Evolutionary conservation across 306 rosid species (phyloP).

Genomic region (Calophaca sinica): DNA sequence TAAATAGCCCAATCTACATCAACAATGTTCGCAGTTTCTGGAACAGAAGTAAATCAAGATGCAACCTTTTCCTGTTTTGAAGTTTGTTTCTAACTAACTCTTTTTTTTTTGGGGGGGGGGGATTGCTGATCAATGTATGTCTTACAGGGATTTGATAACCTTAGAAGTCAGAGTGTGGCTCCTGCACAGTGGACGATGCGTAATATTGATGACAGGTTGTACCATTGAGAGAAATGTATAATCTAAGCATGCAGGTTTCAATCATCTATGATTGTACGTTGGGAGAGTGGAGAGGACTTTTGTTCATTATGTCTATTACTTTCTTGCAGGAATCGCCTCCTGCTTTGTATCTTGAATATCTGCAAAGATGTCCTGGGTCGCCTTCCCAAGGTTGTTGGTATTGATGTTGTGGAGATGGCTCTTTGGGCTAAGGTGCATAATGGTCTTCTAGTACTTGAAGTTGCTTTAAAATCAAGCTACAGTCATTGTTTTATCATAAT

Average conservation of each 20-base stretch:
- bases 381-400: slow-evolving; percentile 93
- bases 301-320: slow-evolving; percentile 38
- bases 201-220: slow-evolving; percentile 90
- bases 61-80: slow-evolving; percentile 20
- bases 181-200: slow-evolving; percentile 99
- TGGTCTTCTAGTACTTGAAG: slow-evolving; percentile 45
- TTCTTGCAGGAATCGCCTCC: slow-evolving; percentile 83
- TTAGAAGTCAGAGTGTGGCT: slow-evolving; percentile 85
- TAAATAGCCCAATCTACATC: not conserved
- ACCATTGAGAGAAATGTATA: slow-evolving; percentile 37
- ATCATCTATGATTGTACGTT: not conserved
- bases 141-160: slow-evolving; percentile 92
- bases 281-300: slow-evolving; percentile 34
- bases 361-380: slow-evolving; percentile 87
- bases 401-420: slow-evolving; percentile 99
- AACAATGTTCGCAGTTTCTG: slow-evolving; percentile 17
- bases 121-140: slow-evolving; percentile 37
- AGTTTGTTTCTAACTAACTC: slow-evolving; percentile 36
- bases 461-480: slow-evolving; percentile 38
- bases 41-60: slow-evolving; percentile 43
- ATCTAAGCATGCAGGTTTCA: slow-evolving; percentile 29
- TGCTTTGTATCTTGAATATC: slow-evolving; percentile 71
- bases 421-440: slow-evolving; percentile 96
- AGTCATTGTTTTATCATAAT: not conserved
- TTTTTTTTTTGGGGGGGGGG: not conserved